These are phyloP conservation scores for Pisolithus albus DNA, from an alignment of 768 basidiomycete genomes.

Conservation along the genomic window DNA sequence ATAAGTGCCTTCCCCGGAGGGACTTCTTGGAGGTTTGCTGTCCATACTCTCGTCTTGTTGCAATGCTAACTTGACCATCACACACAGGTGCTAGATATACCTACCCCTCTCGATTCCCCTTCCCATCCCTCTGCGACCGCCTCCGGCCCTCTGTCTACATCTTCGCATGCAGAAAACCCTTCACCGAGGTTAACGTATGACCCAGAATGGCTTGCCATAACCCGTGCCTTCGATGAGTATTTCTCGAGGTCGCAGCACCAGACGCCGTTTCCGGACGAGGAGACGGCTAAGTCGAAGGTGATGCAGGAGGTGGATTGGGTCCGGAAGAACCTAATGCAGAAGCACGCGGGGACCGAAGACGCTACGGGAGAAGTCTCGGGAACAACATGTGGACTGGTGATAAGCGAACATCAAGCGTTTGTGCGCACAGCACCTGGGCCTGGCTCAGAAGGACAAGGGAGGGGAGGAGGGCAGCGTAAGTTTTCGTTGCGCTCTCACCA, in stretches of 20 bases:
- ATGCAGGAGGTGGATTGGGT: conserved; percentile 64
- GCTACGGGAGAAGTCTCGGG: neutral
- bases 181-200: conserved; percentile 58
- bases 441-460: conserved; percentile 30
- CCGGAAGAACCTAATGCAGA: conserved; percentile 39
- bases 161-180: conserved; percentile 4
- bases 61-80: neutral
- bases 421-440: conserved; percentile 57
- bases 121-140: conserved; percentile 1
- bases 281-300: conserved; percentile 48
- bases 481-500: neutral
- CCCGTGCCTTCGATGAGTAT: conserved; percentile 76
- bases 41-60: neutral
- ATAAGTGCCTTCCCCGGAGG: conserved; percentile 76
- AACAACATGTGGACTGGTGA: conserved; percentile 11
- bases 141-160: too few species aligned
- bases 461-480: conserved; percentile 34
- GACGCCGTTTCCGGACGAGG: conserved; percentile 49
- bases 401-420: conserved; percentile 62
- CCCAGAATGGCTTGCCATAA: conserved; percentile 91
- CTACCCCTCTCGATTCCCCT: conserved; percentile 12
- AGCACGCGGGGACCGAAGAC: neutral
- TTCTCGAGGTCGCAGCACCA: conserved; percentile 52
- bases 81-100: conserved; percentile 66
- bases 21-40: conserved; percentile 71